Conservation (phyloP, 148 eudicot genomes). For the Gaultheria prostrata region DNA sequence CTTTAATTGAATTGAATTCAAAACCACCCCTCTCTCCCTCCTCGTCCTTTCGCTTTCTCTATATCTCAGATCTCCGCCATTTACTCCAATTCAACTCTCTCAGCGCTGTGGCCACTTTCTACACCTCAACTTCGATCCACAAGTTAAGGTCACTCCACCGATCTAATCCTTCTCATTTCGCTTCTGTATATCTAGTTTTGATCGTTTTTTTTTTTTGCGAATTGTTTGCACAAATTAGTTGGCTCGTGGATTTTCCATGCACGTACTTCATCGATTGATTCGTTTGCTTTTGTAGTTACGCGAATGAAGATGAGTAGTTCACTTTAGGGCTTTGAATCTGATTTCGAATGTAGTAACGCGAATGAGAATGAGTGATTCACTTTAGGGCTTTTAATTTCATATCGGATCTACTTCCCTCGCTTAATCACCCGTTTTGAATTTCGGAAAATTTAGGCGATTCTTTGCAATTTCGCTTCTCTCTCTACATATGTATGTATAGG, state of each 20-base stretch:
- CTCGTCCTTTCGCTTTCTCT: too few relatives aligned
- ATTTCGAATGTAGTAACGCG: background rate
- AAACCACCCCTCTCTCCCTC: too few relatives aligned
- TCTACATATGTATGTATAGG: background rate
- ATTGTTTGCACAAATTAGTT: background rate
- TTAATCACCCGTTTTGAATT: background rate
- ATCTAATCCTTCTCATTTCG: background rate
- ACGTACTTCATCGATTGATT: background rate
- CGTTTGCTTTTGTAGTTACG: background rate
- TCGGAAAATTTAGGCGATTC: background rate
- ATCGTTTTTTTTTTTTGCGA: background rate
- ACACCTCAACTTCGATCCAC: background rate
- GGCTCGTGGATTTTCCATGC: background rate
- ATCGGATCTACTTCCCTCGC: background rate
- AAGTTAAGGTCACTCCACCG: background rate
- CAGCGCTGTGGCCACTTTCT: background rate
- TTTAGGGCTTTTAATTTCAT: conserved; percentile 1
- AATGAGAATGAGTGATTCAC: background rate
- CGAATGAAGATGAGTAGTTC: too few relatives aligned
- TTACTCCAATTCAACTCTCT: background rate
- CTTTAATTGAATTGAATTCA: background rate
- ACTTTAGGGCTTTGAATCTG: background rate
- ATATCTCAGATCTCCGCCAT: background rate
- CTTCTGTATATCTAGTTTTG: background rate
- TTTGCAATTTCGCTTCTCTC: background rate